A percentile compares a stretch with the other conserved stretches of the same genome.
Conservation (phyloP, 2,329 filamentous ascomycete genomes). For the Herpotrichia juniperi region DNA sequence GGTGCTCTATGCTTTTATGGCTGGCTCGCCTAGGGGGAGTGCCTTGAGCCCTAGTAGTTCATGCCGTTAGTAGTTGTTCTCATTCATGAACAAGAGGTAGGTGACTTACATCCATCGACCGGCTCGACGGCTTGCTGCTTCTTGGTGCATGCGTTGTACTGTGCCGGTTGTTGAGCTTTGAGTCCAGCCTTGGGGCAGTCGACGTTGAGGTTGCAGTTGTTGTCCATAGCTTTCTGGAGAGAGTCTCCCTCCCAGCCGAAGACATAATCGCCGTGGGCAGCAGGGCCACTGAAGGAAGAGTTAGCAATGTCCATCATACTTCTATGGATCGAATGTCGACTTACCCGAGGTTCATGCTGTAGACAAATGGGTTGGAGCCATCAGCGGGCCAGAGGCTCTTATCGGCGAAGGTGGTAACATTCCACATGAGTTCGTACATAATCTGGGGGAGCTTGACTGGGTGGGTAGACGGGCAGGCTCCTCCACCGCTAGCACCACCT, state of each 20-base stretch:
- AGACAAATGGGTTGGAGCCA: slow-evolving; percentile 38
- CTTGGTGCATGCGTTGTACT: slow-evolving; percentile 41
- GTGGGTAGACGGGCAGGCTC: slow-evolving; percentile 51
- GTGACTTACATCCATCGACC: slow-evolving; percentile 39
- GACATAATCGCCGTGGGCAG: slow-evolving; percentile 48
- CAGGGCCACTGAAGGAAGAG: slow-evolving; percentile 26
- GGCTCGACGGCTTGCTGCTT: slow-evolving; percentile 39
- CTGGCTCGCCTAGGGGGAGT: slow-evolving; percentile 30
- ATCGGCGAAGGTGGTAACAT: slow-evolving; percentile 38
- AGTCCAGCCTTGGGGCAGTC: slow-evolving; percentile 39
- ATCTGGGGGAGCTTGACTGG: slow-evolving; percentile 42
- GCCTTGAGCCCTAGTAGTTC: slow-evolving; percentile 32
- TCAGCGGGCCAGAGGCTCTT: slow-evolving; percentile 39
- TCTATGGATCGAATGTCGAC: slow-evolving; percentile 3
- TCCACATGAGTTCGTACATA: slow-evolving; percentile 46
- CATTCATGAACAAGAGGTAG: background rate
- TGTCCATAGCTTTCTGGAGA: slow-evolving; percentile 50
- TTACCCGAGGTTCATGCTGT: slow-evolving; percentile 42
- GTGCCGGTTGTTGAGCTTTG: slow-evolving; percentile 29
- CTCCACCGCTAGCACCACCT: slow-evolving; percentile 54
- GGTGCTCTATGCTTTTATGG: slow-evolving; percentile 31
- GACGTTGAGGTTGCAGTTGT: slow-evolving; percentile 44
- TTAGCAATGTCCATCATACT: slow-evolving; percentile 1
- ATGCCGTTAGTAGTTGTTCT: slow-evolving; percentile 12
- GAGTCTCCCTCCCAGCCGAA: slow-evolving; percentile 54